Percentiles rank a stretch among this genome's conserved stretches.
Evolutionary conservation across 2,329 filamentous ascomycete species (phyloP).

Genomic region (Rachicladosporium sp.): DNA sequence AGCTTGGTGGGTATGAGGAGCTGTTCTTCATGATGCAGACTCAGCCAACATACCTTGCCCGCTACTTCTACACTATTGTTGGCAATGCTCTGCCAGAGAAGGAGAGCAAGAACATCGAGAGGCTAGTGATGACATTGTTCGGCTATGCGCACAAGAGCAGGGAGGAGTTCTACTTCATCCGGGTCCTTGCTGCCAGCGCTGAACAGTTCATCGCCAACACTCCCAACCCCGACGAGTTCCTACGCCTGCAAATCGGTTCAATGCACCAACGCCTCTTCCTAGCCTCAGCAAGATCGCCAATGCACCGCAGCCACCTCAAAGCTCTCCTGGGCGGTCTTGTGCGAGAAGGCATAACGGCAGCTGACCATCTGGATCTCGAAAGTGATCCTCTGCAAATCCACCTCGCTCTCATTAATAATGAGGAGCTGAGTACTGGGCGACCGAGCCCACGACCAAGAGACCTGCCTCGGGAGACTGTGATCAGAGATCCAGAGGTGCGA

Average conservation of each 20-base stretch:
- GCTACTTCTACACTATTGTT: constrained; percentile 72
- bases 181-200: constrained; percentile 70
- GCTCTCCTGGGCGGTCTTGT: constrained; percentile 76
- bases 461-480: constrained; percentile 83
- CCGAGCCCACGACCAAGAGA: constrained; percentile 71
- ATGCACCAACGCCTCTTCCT: constrained; percentile 83
- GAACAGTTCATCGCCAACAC: constrained; percentile 74
- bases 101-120: constrained; percentile 83
- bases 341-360: constrained; percentile 84
- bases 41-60: constrained; percentile 84
- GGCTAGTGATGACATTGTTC: constrained; percentile 90
- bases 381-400: constrained; percentile 98
- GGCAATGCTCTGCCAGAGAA: constrained; percentile 79
- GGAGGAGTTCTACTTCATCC: constrained; percentile 93
- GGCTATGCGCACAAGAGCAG: constrained; percentile 93
- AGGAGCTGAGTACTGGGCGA: constrained; percentile 82
- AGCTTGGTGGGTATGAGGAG: constrained; percentile 93
- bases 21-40: constrained; percentile 96
- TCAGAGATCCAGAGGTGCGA: constrained; percentile 85
- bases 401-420: constrained; percentile 87
- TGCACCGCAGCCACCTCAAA: constrained; percentile 83
- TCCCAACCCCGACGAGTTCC: constrained; percentile 65
- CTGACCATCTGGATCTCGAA: constrained; percentile 80
- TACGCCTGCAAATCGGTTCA: constrained; percentile 61
- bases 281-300: constrained; percentile 81